These are phyloP conservation scores for Arachis stenosperma DNA, from an alignment of 306 rosid genomes.

Conservation along the genomic window DNA sequence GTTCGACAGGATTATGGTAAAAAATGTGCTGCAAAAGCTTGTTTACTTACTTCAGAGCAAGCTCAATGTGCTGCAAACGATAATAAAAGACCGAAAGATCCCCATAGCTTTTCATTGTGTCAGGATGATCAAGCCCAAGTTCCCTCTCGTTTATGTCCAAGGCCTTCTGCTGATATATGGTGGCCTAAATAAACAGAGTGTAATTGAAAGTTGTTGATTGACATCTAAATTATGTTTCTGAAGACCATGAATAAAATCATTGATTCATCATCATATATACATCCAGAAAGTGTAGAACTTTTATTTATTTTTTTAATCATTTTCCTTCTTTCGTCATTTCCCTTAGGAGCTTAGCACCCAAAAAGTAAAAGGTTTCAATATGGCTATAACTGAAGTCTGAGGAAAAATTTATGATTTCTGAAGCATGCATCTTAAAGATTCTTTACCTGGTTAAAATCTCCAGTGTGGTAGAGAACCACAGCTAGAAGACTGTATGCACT, in stretches of 20 bases:
- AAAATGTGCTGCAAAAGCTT: background rate
- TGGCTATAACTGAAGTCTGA: too few relatives aligned
- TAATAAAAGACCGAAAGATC: conserved; percentile 97
- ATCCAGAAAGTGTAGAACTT: too few relatives aligned
- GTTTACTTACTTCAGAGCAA: conserved; percentile 86
- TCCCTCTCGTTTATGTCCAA: conserved; percentile 93
- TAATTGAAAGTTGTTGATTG: background rate
- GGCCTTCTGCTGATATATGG: conserved; percentile 95
- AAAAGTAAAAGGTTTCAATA: too few relatives aligned
- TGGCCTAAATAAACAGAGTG: conserved; percentile 61
- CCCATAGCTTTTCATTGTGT: conserved; percentile 98
- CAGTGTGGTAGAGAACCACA: conserved; percentile 97
- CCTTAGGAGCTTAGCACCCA: too few relatives aligned
- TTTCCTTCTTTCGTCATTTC: too few relatives aligned
- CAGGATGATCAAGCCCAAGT: conserved; percentile 98
- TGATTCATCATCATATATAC: too few relatives aligned
- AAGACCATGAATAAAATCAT: too few relatives aligned
- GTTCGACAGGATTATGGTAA: background rate
- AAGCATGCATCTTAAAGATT: conserved; percentile 22
- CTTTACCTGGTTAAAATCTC: conserved; percentile 92
- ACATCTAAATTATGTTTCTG: too few relatives aligned
- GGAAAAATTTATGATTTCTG: conserved; percentile 7
- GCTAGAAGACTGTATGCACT: conserved; percentile 97
- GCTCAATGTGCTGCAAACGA: conserved; percentile 92
- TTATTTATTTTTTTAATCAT: too few relatives aligned